These are phyloP conservation scores for Alternaria gansuensis DNA, from an alignment of 2,329 filamentous ascomycete genomes.

Conservation along the genomic window DNA sequence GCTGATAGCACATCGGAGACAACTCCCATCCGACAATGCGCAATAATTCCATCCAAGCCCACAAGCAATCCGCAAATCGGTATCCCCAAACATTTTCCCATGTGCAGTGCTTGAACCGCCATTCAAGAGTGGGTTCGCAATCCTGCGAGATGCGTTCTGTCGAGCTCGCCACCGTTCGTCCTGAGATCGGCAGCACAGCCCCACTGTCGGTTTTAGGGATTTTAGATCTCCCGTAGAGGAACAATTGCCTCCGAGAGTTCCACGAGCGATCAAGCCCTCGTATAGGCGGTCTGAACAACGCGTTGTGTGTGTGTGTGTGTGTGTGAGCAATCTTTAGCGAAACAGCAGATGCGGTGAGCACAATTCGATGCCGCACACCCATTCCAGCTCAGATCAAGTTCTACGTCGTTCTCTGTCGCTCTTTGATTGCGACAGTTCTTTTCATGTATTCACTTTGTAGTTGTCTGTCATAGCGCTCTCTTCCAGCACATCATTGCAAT, in stretches of 20 bases:
- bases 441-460: not conserved
- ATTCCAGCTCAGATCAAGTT: not conserved
- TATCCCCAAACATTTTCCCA: not conserved
- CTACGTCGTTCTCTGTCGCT: not conserved
- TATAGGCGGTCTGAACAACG: not conserved
- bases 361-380: not conserved
- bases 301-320: not conserved
- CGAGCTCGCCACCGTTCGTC: constrained; percentile 1
- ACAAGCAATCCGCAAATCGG: not conserved
- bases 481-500: not conserved
- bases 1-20: constrained; percentile 10
- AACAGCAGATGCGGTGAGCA: constrained; percentile 4
- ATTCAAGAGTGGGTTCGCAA: constrained; percentile 1
- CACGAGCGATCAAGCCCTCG: not conserved
- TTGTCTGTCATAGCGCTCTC: not conserved
- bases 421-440: not conserved
- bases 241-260: not conserved
- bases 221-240: not conserved
- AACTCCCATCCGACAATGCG: constrained; percentile 1
- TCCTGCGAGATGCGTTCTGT: constrained; percentile 2
- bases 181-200: constrained; percentile 11
- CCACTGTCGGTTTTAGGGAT: not conserved
- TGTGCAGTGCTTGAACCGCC: not conserved
- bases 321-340: not conserved
- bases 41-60: constrained; percentile 2